phyloP scores from a whole-genome alignment of 352 stramenopile species.

The Plasmopara viticola region DNA sequence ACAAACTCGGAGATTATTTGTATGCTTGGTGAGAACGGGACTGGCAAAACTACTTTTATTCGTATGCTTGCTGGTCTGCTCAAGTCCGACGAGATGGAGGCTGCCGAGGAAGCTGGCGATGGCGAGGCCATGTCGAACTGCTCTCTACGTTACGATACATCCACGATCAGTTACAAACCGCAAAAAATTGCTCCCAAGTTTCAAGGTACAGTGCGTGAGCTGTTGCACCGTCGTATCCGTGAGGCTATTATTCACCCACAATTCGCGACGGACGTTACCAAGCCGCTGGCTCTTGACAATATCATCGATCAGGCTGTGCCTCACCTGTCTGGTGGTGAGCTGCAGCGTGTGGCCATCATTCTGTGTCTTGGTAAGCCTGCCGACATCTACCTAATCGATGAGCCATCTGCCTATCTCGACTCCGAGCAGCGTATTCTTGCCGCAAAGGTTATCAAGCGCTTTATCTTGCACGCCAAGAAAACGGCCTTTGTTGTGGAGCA shows the following conservation, averaged over 20 bases:
- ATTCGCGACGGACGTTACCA: slow-evolving; percentile 99
- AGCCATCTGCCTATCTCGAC: slow-evolving; percentile 99
- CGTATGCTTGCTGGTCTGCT: slow-evolving; percentile 98
- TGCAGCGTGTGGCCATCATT: slow-evolving; percentile 98
- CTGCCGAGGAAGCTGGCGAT: slow-evolving; percentile 64
- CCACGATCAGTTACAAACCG: slow-evolving; percentile 96
- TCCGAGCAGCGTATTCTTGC: slow-evolving; percentile 99
- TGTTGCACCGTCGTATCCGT: slow-evolving; percentile 97
- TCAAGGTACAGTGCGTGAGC: slow-evolving; percentile 94
- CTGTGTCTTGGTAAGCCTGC: slow-evolving; percentile 97
- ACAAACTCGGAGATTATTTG: slow-evolving; percentile 99
- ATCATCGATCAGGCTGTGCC: slow-evolving; percentile 99
- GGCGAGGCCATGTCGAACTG: slow-evolving; percentile 69
- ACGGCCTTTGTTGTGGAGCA: slow-evolving; percentile 99
- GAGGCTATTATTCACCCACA: slow-evolving; percentile 97
- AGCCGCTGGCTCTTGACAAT: slow-evolving; percentile 95
- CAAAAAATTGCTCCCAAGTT: slow-evolving; percentile 97
- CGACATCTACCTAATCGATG: slow-evolving; percentile 99
- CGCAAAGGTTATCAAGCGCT: slow-evolving; percentile 99
- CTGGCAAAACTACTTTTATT: slow-evolving; percentile 99
- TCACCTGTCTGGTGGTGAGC: slow-evolving; percentile 97
- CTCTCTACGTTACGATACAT: slow-evolving; percentile 76
- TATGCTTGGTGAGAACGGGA: slow-evolving; percentile 99
- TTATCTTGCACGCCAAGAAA: slow-evolving; percentile 99
- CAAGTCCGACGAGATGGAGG: slow-evolving; percentile 96